Conservation (phyloP, 2,329 filamentous ascomycete species). For the Xylaria polymorpha region DNA sequence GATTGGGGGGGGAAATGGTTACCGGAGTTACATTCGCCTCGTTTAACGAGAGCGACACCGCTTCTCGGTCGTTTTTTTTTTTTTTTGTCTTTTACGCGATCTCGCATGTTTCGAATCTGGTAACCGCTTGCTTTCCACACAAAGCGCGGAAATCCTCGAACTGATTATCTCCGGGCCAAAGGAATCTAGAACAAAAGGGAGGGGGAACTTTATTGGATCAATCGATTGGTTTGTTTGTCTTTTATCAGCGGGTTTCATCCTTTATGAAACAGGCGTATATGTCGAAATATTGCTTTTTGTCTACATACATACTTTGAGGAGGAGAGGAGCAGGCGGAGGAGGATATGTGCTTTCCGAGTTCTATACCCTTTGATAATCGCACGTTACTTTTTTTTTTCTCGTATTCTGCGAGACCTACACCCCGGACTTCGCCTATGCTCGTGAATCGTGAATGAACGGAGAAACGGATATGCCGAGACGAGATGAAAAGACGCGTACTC, state of each 20-base stretch:
- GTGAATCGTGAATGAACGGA: constrained; percentile 17
- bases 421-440: background rate
- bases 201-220: background rate
- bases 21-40: constrained; percentile 38
- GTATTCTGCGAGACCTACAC: background rate
- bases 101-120: constrained; percentile 6
- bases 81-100: constrained; percentile 12
- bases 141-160: constrained; percentile 1
- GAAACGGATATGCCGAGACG: constrained; percentile 19
- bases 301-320: constrained; percentile 9
- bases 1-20: background rate
- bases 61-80: background rate
- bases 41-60: constrained; percentile 23
- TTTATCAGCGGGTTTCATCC: constrained; percentile 16
- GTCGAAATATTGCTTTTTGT: constrained; percentile 12
- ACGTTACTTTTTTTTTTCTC: constrained; percentile 24
- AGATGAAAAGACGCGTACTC: constrained; percentile 12
- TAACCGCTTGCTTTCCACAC: constrained; percentile 14
- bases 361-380: constrained; percentile 40
- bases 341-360: constrained; percentile 36
- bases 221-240: background rate
- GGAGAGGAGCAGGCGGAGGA: constrained; percentile 20
- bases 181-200: constrained; percentile 20
- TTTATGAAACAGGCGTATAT: constrained; percentile 25
- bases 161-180: constrained; percentile 14